Evolutionary conservation across 306 rosid species (phyloP), one percentile per base, ranked within the genome.

Genomic region (Lotus japonicus): DNA sequence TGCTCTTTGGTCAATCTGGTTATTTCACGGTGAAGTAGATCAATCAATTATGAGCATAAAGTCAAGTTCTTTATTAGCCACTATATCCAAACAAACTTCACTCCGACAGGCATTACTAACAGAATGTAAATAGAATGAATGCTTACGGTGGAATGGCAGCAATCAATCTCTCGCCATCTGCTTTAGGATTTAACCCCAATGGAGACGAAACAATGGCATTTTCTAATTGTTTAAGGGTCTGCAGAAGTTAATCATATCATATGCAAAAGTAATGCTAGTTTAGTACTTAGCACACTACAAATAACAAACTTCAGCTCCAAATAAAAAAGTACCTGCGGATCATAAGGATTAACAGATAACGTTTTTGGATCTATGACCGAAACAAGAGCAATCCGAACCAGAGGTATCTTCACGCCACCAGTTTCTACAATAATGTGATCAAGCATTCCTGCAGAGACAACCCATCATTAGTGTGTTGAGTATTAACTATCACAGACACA

Each of bases 101-200:
- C 51, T 39, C 56, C 2, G 2, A 64, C 62, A 51, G 45, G 16
- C 45, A 69, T 13, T 42, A 71, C 55, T 36, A 53, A 68, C 15
- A 4, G 28, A 75, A 53, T 9, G 45, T 33, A 62, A 73, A 64
- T 45, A 28, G 66, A 64, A 50, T 44, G 57, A 43, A 18, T 49
- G 68, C 99, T 85, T 88, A 94, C 97, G 87, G 89, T 65, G 99
- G 99, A 82, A 90, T 90, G 71, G 72, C 95, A 48, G 96, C 99
- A 81, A 90, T 84, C 83, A 94, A 75, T 74, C 97, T 86, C 26
- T 94, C 96, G 56, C 96, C 95, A 52, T 90, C 99, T 44, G 71
- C 86, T 44, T 60, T 90, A 48, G 97, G 99, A 75, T 84, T 84
- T 56, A 94, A 77, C 38, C 97, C 99, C 78, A 90, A 78, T 1